phyloP scores from a whole-genome alignment of 73 alveolate species.

The Blepharisma japonicum region DNA sequence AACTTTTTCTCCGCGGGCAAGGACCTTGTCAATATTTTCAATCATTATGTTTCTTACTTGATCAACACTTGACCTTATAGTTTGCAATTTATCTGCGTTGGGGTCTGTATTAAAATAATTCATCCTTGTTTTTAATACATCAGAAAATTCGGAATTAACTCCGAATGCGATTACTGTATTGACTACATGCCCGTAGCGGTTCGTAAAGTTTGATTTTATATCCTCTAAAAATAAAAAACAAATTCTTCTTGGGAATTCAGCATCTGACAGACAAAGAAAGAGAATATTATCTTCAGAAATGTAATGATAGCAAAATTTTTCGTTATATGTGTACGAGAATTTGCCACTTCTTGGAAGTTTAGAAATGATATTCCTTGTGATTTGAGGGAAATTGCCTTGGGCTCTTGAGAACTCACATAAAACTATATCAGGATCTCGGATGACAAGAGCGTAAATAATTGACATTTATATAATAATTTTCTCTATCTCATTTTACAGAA shows the following conservation, averaged over 20 bases:
- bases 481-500: conserved; percentile 19
- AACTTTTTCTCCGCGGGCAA: conserved; percentile 31
- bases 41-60: conserved; percentile 13
- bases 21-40: conserved; percentile 27
- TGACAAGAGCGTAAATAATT: conserved; percentile 55
- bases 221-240: conserved; percentile 31
- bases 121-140: conserved; percentile 2
- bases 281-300: conserved; percentile 8
- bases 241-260: conserved; percentile 23
- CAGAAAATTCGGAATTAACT: conserved; percentile 20
- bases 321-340: conserved; percentile 21
- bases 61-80: conserved; percentile 20
- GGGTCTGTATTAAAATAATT: conserved; percentile 12
- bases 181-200: not conserved
- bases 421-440: conserved; percentile 49
- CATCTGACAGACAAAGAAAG: conserved; percentile 20
- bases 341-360: conserved; percentile 16
- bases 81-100: not conserved
- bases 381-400: conserved; percentile 61
- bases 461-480: too few relatives aligned
- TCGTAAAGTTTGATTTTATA: not conserved
- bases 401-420: conserved; percentile 55
- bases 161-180: conserved; percentile 27
- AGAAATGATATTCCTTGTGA: conserved; percentile 36
- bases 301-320: conserved; percentile 22